A percentile compares a stretch with the other conserved stretches of the same genome.
phyloP scores from a whole-genome alignment of 2,329 filamentous ascomycete genomes.

The Pleurostoma richardsiae region DNA sequence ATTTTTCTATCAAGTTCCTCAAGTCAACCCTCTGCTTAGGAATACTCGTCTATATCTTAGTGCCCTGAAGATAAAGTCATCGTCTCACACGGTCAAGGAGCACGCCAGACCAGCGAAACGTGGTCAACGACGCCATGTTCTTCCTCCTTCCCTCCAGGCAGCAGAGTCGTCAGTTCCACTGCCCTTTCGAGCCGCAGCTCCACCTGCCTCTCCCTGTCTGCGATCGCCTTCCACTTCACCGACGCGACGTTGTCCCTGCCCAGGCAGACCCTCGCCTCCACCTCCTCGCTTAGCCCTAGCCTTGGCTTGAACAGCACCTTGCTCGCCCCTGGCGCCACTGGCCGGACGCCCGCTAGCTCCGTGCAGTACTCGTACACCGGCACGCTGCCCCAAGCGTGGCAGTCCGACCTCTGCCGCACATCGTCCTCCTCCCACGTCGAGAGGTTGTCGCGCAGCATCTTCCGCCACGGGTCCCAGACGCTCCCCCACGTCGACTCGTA shows the following conservation, averaged over 20 bases:
- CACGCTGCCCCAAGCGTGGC: conserved; percentile 36
- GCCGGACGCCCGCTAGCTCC: conserved; percentile 21
- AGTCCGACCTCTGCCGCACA: conserved; percentile 34
- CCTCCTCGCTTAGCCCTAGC: conserved; percentile 11
- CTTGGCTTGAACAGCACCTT: conserved; percentile 20
- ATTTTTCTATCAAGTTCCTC: too few species aligned
- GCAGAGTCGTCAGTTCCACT: background rate
- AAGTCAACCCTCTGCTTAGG: too few species aligned
- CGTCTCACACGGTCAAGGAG: background rate
- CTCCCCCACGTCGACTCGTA: conserved; percentile 25
- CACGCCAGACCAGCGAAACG: background rate
- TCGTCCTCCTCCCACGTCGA: conserved; percentile 36
- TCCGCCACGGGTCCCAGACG: conserved; percentile 28
- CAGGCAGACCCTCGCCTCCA: conserved; percentile 18
- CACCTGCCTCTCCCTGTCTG: background rate
- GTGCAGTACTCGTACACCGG: conserved; percentile 34
- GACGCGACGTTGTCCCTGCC: conserved; percentile 15
- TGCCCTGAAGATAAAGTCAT: too few species aligned
- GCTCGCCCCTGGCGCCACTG: conserved; percentile 9
- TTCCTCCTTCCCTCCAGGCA: background rate
- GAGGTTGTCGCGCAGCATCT: conserved; percentile 28
- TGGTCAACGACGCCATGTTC: background rate
- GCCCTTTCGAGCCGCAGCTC: background rate
- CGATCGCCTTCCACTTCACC: conserved; percentile 13
- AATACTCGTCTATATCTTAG: too few species aligned